Percentiles rank a stretch among this genome's conserved stretches.
Conservation (phyloP, 176 grass and related monocot genomes). For the Triticum dicoccoides region DNA sequence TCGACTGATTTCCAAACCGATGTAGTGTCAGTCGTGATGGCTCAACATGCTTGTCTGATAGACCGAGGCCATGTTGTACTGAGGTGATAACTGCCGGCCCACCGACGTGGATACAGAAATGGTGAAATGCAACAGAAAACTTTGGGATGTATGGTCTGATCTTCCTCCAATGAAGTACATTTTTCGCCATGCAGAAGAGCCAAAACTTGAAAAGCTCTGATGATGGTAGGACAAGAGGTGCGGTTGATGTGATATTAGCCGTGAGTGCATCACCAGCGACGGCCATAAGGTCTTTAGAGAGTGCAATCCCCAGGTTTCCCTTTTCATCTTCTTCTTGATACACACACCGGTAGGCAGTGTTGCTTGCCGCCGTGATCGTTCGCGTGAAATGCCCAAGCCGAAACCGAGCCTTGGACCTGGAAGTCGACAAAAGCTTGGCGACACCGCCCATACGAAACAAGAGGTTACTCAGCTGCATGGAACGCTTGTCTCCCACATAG, state of each 20-base stretch:
- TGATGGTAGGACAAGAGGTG: not conserved
- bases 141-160: not conserved
- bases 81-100: not conserved
- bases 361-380: not conserved
- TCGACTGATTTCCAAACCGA: not conserved
- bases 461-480: not conserved
- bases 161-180: not conserved
- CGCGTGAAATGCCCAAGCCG: not conserved
- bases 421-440: not conserved
- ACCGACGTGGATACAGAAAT: not conserved
- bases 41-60: not conserved
- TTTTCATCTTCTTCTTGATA: not conserved
- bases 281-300: not conserved
- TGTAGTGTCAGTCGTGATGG: not conserved
- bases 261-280: not conserved
- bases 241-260: not conserved
- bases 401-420: not conserved
- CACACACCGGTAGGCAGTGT: not conserved
- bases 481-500: not conserved
- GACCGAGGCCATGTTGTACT: not conserved
- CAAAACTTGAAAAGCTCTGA: not conserved
- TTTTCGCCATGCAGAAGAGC: not conserved
- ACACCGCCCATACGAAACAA: not conserved
- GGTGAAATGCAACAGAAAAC: not conserved
- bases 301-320: not conserved